These are phyloP conservation scores for Mortierella sp. DNA, from an alignment of 371 early-diverging fungal species.

Conservation along the genomic window DNA sequence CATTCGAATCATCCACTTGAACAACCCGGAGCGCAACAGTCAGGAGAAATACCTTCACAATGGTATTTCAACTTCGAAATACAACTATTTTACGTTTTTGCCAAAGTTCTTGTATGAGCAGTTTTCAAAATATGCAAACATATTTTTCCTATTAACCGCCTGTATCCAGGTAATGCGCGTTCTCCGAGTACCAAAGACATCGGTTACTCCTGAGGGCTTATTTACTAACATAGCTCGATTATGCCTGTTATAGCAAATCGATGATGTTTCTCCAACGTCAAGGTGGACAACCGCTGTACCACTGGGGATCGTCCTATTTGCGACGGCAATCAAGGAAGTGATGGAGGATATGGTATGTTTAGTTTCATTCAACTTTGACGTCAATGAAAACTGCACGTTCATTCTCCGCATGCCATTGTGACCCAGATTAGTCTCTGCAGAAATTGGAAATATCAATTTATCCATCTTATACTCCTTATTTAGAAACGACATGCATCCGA, in stretches of 20 bases:
- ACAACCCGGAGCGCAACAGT: conserved; percentile 81
- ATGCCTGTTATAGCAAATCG: conserved; percentile 78
- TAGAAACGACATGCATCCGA: conserved; percentile 87
- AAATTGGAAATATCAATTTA: not conserved
- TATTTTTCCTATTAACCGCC: conserved; percentile 96
- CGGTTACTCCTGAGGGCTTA: not conserved
- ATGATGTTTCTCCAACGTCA: conserved; percentile 87
- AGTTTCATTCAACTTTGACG: not conserved
- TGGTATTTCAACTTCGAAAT: conserved; percentile 91
- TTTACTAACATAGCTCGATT: not conserved
- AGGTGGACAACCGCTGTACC: conserved; percentile 94
- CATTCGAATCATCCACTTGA: conserved; percentile 84
- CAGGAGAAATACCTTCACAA: conserved; percentile 86
- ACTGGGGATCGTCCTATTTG: conserved; percentile 88
- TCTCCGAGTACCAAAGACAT: not conserved
- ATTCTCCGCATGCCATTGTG: not conserved
- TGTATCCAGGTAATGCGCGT: conserved; percentile 76
- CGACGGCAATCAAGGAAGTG: conserved; percentile 96
- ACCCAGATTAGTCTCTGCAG: conserved; percentile 1
- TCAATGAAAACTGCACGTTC: not conserved
- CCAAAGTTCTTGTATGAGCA: conserved; percentile 95
- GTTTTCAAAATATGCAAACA: conserved; percentile 94
- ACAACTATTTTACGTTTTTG: conserved; percentile 88
- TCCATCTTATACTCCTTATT: not conserved
- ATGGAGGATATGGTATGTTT: conserved; percentile 91